Base-by-base conservation (phyloP, 2,329 filamentous ascomycete genomes). In the Aspergillus persii region DNA sequence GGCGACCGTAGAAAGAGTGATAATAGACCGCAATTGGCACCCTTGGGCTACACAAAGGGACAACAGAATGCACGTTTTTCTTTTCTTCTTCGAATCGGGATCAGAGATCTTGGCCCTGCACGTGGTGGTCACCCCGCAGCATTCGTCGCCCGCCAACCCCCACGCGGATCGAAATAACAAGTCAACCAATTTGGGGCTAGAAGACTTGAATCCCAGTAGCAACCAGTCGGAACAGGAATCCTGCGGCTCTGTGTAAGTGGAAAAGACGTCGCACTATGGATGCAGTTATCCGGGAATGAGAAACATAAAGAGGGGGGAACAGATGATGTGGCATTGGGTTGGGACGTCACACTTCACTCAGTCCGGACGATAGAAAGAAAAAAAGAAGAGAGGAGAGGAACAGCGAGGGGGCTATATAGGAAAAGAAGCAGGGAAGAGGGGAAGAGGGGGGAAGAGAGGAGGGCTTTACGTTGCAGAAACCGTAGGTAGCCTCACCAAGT, bases 81-180 rank as follows among this genome's bases (percentile, higher is more conserved):
- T 12, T 41, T 41, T 41, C 36, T 41, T 41, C 36, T 41, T 41
- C 36, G 2, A 51, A 59, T 62, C 54, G 56, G 59, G 58, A 66
- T 61, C 60, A 55, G 44, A 61, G 59, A 66, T 67, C 61, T 63
- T 60, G 59, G 60, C 59, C 55, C 61, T 63, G 61, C 60, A 66
- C 56, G 57, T 53, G 58, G 59, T 46, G 56, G 58, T 55, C 61
- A 65, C 63, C 63, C 64, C 63, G 63, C 65, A 66, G 60, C 57
- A 41, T 41, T 54, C 56, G 56, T 57, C 56, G 60, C 57, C 60
- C 58, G 57, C 60, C 58, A 41, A 41, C 36, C 63, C 65, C 62
- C 63, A 61, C 61, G 58, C 61, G 54, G 53, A 26, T 56, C 58
- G 54, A 58, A 23, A 31, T 55, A 51, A 52, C 48, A 33, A 47